Conservation (phyloP, 148 eudicot genomes). For the Pharnaceum exiguum region DNA sequence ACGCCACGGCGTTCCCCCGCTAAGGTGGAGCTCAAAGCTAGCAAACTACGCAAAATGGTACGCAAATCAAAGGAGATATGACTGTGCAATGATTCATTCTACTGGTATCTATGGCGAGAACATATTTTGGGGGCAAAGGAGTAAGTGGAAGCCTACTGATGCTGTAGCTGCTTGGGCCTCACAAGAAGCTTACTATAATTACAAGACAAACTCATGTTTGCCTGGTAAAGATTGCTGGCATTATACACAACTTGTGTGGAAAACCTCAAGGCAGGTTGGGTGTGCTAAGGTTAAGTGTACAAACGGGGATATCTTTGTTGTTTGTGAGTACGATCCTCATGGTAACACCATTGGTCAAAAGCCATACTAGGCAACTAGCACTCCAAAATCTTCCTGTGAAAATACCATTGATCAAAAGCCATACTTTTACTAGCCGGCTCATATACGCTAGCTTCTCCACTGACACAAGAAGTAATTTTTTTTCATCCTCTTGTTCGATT, state of each 20-base stretch:
- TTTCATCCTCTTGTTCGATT: too few species aligned
- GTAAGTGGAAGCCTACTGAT: slow-evolving; percentile 4
- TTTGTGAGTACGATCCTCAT: slow-evolving; percentile 29
- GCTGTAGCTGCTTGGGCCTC: slow-evolving; percentile 25
- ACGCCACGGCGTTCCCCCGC: slow-evolving; percentile 12
- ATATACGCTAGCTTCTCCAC: too few species aligned
- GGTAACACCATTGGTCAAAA: slow-evolving; percentile 24
- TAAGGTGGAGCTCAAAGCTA: slow-evolving; percentile 18
- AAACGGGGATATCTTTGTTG: slow-evolving; percentile 23
- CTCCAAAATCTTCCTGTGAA: too few species aligned
- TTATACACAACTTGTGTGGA: slow-evolving; percentile 35
- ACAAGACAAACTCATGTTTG: slow-evolving; percentile 13
- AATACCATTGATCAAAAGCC: too few species aligned
- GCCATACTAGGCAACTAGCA: too few species aligned
- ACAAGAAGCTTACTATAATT: slow-evolving; percentile 14
- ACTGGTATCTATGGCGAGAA: slow-evolving; percentile 9
- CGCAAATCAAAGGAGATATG: slow-evolving; percentile 21
- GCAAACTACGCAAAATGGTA: slow-evolving; percentile 28
- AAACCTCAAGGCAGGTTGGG: slow-evolving; percentile 17
- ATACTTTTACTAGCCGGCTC: too few species aligned
- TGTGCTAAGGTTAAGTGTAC: slow-evolving; percentile 26
- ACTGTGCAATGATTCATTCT: slow-evolving; percentile 26
- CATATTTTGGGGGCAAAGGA: slow-evolving; percentile 23
- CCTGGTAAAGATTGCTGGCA: slow-evolving; percentile 26
- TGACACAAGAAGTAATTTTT: too few species aligned